A percentile compares a stretch with the other conserved stretches of the same genome.
phyloP scores from a whole-genome alignment of 805 yeast genomes.

The Nakazawaea holstii region DNA sequence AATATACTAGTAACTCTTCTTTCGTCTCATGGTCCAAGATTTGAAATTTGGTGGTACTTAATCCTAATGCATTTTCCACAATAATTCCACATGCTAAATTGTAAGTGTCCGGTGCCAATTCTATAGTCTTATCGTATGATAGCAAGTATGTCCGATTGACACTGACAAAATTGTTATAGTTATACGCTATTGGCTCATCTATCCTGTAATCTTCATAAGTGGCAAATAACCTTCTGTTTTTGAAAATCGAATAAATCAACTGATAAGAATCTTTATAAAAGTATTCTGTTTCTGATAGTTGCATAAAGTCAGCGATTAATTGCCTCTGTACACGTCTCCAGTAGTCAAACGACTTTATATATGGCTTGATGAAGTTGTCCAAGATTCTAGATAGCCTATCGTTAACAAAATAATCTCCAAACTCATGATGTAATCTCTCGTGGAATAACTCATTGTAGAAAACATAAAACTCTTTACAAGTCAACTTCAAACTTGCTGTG shows the following conservation, averaged over 20 bases:
- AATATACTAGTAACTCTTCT: slow-evolving; percentile 33
- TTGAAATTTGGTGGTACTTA: slow-evolving; percentile 55
- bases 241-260: slow-evolving; percentile 42
- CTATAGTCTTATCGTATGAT: slow-evolving; percentile 37
- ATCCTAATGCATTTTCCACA: slow-evolving; percentile 47
- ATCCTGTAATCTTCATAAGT: slow-evolving; percentile 31
- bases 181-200: slow-evolving; percentile 42
- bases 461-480: slow-evolving; percentile 32
- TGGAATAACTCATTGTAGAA: slow-evolving; percentile 46
- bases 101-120: slow-evolving; percentile 44
- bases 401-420: slow-evolving; percentile 19
- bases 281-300: slow-evolving; percentile 18
- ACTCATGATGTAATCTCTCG: slow-evolving; percentile 26
- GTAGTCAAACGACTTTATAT: slow-evolving; percentile 28
- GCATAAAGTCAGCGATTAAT: slow-evolving; percentile 19
- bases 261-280: slow-evolving; percentile 51
- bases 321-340: slow-evolving; percentile 24
- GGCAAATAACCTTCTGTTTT: slow-evolving; percentile 49
- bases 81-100: slow-evolving; percentile 47
- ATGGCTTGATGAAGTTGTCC: slow-evolving; percentile 20
- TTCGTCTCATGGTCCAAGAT: slow-evolving; percentile 26
- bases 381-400: slow-evolving; percentile 19
- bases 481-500: slow-evolving; percentile 14
- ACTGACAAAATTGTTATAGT: slow-evolving; percentile 39
- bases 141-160: slow-evolving; percentile 45